Evolutionary conservation across 169 alveolate genomes (phyloP).

Genomic region (Plasmodium blacklocki): DNA sequence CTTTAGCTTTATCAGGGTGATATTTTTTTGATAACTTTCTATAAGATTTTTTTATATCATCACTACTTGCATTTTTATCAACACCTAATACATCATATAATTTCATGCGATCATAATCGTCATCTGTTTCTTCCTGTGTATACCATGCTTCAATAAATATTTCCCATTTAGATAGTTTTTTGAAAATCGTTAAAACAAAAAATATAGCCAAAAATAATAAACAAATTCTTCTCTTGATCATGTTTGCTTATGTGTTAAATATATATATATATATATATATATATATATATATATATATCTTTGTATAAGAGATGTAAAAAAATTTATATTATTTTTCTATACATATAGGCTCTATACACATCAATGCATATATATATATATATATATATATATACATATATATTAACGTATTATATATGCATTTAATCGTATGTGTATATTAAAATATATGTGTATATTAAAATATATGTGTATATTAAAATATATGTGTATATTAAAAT

Average conservation of each 20-base stretch:
- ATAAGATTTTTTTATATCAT: conserved; percentile 95
- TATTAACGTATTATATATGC: too few species aligned
- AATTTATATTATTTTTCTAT: too few species aligned
- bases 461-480: too few species aligned
- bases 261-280: conserved; percentile 6
- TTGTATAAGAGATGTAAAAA: not conserved
- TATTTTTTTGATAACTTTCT: conserved; percentile 85
- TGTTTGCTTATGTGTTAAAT: conserved; percentile 18
- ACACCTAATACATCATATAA: conserved; percentile 86
- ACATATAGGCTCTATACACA: too few species aligned
- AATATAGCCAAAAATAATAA: conserved; percentile 26
- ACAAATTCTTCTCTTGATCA: conserved; percentile 34
- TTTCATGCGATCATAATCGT: conserved; percentile 67
- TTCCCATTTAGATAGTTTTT: conserved; percentile 35
- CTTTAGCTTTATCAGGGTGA: conserved; percentile 93
- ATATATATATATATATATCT: conserved; percentile 1
- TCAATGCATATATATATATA: too few species aligned
- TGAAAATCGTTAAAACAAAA: not conserved
- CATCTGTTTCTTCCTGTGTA: conserved; percentile 41
- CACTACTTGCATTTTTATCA: conserved; percentile 82
- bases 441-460: too few species aligned
- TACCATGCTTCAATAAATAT: conserved; percentile 56
- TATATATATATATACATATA: too few species aligned
- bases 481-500: too few species aligned
- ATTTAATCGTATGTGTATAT: too few species aligned